A percentile compares a stretch with the other conserved stretches of the same genome.
phyloP scores from a whole-genome alignment of 169 alveolate genomes.

The Plasmodium knowlesi region DNA sequence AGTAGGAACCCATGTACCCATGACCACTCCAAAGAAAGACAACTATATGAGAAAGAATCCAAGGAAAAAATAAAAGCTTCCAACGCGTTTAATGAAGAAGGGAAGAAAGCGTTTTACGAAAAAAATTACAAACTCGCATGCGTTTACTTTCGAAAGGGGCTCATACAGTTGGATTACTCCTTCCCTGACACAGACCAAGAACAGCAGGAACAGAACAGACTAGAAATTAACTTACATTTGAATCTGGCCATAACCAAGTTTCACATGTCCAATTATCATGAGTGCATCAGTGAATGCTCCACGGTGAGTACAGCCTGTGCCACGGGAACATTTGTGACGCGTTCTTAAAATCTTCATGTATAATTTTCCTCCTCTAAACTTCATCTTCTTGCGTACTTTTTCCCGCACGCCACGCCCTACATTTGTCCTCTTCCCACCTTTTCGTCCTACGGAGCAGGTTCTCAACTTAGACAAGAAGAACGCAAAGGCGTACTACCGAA shows the following conservation, averaged over 20 bases:
- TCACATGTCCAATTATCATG: constrained; percentile 54
- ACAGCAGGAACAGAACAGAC: constrained; percentile 16
- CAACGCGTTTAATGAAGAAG: constrained; percentile 58
- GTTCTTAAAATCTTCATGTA: no score
- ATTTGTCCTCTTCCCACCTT: neutral
- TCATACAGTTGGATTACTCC: constrained; percentile 71
- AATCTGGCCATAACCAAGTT: constrained; percentile 67
- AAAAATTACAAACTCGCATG: constrained; percentile 74
- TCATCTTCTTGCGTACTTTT: neutral
- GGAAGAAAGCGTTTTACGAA: constrained; percentile 68
- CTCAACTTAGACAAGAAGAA: constrained; percentile 51
- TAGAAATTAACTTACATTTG: constrained; percentile 62
- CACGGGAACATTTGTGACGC: neutral
- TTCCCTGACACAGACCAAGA: constrained; percentile 53
- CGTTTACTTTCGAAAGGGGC: constrained; percentile 68
- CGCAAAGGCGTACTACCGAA: constrained; percentile 64
- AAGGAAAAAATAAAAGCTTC: constrained; percentile 69
- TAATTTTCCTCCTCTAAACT: neutral
- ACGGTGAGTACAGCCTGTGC: constrained; percentile 8
- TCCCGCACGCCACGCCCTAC: neutral
- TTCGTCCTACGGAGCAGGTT: constrained; percentile 7
- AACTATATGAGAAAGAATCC: constrained; percentile 60
- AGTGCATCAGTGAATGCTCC: constrained; percentile 68
- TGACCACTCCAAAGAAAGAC: constrained; percentile 76
- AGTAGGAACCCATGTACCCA: constrained; percentile 52